Conservation (phyloP, 2,329 filamentous ascomycete species). For the Penicillium concentricum region DNA sequence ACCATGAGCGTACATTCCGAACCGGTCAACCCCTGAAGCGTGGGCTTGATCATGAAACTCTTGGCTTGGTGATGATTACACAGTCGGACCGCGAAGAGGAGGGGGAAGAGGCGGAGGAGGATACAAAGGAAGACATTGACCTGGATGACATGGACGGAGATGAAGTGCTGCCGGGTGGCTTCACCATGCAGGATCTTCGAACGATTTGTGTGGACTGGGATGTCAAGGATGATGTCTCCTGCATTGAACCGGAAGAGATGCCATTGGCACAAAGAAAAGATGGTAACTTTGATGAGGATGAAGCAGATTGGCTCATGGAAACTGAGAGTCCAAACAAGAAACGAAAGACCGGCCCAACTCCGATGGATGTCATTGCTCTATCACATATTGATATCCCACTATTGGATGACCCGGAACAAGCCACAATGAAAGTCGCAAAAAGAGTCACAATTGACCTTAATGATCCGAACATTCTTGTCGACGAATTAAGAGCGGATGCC, state of each 20-base stretch:
- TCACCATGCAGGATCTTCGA: constrained; percentile 76
- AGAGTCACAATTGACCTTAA: constrained; percentile 81
- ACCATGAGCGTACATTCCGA: constrained; percentile 83
- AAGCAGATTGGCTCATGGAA: constrained; percentile 52
- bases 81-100: constrained; percentile 47
- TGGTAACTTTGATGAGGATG: constrained; percentile 50
- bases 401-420: constrained; percentile 76
- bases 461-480: constrained; percentile 81
- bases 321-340: constrained; percentile 61
- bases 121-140: constrained; percentile 51
- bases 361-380: constrained; percentile 49
- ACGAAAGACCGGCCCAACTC: constrained; percentile 54
- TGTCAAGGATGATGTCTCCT: constrained; percentile 50
- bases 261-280: constrained; percentile 1
- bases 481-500: constrained; percentile 67
- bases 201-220: constrained; percentile 88
- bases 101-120: constrained; percentile 54
- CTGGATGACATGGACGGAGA: constrained; percentile 57
- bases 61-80: constrained; percentile 53
- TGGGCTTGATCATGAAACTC: constrained; percentile 53
- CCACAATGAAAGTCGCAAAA: constrained; percentile 71
- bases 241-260: constrained; percentile 20
- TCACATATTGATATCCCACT: constrained; percentile 65
- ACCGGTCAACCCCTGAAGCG: constrained; percentile 62
- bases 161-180: constrained; percentile 63